phyloP scores from a whole-genome alignment of 164 flowering plant species.

The Platanus orientalis region DNA sequence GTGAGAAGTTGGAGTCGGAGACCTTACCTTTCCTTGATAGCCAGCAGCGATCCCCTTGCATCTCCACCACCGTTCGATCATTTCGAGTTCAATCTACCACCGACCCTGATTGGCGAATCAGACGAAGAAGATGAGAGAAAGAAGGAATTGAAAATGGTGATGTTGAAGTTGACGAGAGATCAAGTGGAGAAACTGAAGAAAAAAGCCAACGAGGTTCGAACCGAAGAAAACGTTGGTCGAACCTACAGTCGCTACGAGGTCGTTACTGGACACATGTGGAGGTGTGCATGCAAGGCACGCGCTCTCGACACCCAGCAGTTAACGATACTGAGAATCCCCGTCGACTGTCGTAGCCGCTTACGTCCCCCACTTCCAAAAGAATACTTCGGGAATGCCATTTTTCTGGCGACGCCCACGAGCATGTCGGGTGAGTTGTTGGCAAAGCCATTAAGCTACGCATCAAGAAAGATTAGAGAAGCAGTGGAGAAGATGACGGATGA shows the following conservation, averaged over 20 bases:
- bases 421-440: conserved; percentile 19
- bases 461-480: conserved; percentile 16
- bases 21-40: conserved; percentile 32
- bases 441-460: conserved; percentile 18
- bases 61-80: conserved; percentile 13
- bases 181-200: conserved; percentile 34
- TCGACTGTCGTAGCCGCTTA: conserved; percentile 22
- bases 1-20: conserved; percentile 17
- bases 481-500: conserved; percentile 19
- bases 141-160: conserved; percentile 22
- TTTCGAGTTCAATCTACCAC: conserved; percentile 27
- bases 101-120: conserved; percentile 25
- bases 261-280: conserved; percentile 33
- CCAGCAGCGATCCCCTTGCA: conserved; percentile 22
- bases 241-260: conserved; percentile 29
- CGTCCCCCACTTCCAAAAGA: conserved; percentile 22
- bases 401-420: not conserved
- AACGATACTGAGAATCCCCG: conserved; percentile 14
- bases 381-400: conserved; percentile 30
- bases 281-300: conserved; percentile 31
- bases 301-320: conserved; percentile 10
- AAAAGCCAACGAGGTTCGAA: conserved; percentile 22
- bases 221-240: not conserved
- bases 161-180: conserved; percentile 24
- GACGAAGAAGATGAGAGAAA: conserved; percentile 20